Evolutionary conservation across 2,329 filamentous ascomycete genomes (phyloP).

Genomic region (Pseudopyricularia javanii): DNA sequence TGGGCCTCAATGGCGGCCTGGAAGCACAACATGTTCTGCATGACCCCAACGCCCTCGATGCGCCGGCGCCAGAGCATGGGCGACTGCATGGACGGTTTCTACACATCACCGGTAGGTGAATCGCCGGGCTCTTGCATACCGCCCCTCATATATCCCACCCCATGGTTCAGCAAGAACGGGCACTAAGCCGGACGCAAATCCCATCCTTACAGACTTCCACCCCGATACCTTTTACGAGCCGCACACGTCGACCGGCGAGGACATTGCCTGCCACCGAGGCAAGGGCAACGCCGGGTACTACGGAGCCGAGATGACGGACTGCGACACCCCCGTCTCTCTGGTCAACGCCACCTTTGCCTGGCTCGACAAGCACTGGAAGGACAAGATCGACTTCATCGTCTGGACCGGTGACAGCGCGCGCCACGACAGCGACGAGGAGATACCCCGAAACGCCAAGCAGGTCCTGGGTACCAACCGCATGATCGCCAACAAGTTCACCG

Average conservation of each 20-base stretch:
- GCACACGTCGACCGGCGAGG: constrained; percentile 58
- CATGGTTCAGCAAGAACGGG: neutral
- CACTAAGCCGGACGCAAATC: constrained; percentile 5
- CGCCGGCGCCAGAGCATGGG: constrained; percentile 15
- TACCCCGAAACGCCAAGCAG: constrained; percentile 63
- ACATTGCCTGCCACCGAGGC: constrained; percentile 66
- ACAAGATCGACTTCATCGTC: constrained; percentile 76
- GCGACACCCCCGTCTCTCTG: constrained; percentile 71
- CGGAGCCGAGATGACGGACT: constrained; percentile 77
- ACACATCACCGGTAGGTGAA: constrained; percentile 69
- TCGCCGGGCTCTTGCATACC: too few relatives aligned
- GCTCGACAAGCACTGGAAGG: constrained; percentile 66
- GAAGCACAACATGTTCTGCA: constrained; percentile 9
- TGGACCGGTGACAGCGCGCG: constrained; percentile 89
- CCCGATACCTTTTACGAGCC: constrained; percentile 78
- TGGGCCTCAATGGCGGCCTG: constrained; percentile 2
- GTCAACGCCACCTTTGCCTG: constrained; percentile 84
- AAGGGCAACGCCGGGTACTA: constrained; percentile 67
- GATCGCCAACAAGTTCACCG: constrained; percentile 63
- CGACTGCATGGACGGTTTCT: constrained; percentile 65
- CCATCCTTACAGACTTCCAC: constrained; percentile 59
- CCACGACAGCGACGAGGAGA: constrained; percentile 74
- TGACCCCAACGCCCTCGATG: constrained; percentile 2
- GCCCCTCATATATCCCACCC: too few relatives aligned
- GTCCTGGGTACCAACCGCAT: constrained; percentile 68